Conservation (phyloP, 169 alveolate genomes). For the Cystoisospora suis region DNA sequence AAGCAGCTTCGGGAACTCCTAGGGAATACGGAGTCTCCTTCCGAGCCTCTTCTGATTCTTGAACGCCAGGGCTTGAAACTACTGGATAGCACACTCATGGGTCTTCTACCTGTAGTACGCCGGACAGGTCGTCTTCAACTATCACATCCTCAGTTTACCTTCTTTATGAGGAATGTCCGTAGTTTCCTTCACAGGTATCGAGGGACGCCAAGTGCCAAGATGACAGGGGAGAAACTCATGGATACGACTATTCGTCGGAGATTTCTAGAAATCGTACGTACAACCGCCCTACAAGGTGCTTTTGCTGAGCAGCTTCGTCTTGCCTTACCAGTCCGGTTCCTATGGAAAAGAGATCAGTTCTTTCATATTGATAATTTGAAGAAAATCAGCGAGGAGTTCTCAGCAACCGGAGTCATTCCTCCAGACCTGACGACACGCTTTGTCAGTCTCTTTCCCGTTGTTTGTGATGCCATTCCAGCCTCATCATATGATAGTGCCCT, state of each 20-base stretch:
- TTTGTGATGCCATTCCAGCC: not conserved
- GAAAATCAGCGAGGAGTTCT: constrained; percentile 6
- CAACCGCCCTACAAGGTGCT: not conserved
- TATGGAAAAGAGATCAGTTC: not conserved
- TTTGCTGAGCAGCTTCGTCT: not conserved
- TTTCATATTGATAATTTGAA: constrained; percentile 2
- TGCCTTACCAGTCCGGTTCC: not conserved
- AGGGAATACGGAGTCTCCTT: not conserved
- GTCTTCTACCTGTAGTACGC: not conserved
- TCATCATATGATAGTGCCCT: not conserved
- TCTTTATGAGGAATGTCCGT: not conserved
- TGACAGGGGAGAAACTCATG: not conserved
- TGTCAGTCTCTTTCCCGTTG: not conserved
- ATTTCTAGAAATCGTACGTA: not conserved
- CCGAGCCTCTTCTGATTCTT: not conserved
- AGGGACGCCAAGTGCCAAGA: not conserved
- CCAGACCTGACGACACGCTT: not conserved
- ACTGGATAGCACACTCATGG: not conserved
- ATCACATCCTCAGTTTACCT: not conserved
- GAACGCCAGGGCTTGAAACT: not conserved
- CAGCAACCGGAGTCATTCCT: not conserved
- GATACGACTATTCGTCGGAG: not conserved
- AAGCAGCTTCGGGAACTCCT: not conserved
- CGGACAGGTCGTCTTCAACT: not conserved
- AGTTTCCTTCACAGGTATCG: not conserved